Base-by-base conservation (phyloP, 257 asterid genomes). In the Scutellaria barbata region DNA sequence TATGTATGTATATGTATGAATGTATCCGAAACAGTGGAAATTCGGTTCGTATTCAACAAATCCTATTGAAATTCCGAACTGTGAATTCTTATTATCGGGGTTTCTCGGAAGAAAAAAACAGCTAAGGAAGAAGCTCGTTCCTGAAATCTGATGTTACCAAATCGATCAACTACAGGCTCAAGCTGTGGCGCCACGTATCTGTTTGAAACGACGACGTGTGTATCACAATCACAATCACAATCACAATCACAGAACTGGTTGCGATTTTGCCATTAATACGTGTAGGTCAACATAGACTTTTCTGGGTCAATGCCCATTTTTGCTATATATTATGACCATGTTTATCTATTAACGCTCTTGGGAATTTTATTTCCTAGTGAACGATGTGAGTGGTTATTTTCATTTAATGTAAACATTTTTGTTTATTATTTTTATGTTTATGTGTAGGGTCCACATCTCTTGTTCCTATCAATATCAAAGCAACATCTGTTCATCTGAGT, bases 171-270 rank as follows among this genome's bases (percentile, higher is more conserved):
- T 63, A 73, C 77, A 68, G 73, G 55, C 73, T 72, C 69, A 30
- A 10, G 68, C 55, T 16, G 41, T 47, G 48, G 77, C 67, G 74
- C 75, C 84, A 80, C 80, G 81, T 75, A 10, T 66, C 69, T 55
- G 48, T 16, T 42, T 8, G 8, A 64, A 58, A 70, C 83, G 75
- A 65, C 68, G 74, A 70, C 83, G 71, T 78, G 68, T 57, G 13
- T 13, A 22, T 20, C 79, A 61, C 68, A 20, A 54, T 25, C 30
- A 1, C 3, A 25, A 25, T 25, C n/a, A n/a, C 25, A 1, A 22
- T 22, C 25, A 20, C 25, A 22, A 22, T 22, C 25, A 22, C 25
- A 22, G 25, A 22, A 22, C 25, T 22, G 25, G 25, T 22, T 22
- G 25, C 25, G 25, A 22, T 22, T 22, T 22, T 22, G 25, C 25